Base-by-base conservation (phyloP, 176 grass and related monocot genomes). In the Carex parvula region DNA sequence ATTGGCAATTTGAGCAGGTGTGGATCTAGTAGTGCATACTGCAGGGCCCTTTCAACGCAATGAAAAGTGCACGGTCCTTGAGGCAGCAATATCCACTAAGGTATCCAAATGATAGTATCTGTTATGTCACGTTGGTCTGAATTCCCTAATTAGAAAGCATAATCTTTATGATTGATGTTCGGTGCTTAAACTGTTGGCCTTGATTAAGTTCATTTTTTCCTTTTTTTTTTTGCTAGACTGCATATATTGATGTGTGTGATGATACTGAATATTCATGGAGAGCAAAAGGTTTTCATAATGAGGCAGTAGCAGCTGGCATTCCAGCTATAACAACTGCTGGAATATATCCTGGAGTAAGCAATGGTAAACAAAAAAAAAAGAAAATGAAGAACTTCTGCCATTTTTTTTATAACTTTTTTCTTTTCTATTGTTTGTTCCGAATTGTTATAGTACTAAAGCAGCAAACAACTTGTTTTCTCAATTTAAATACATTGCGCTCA, bases 281-380 rank as follows among this genome's bases (percentile, higher is more conserved):
- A 91, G 90, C 92, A 5, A 98, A 98, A 86, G n/a, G 84, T 82
- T 94, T 90, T 61, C 90, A 98, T 83, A 82, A 92, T 73, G 74
- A 93, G 79, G 95, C 95, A 84, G 70, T 94, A 91, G 82, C 84
- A 83, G 84, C 84, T 5, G 95, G 92, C n/a, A 54, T 98, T 74
- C 92, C 95, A 64, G 95, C 92, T 90, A 80, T 98, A 83, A 98
- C 90, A 85, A 94, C 95, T 64, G 90, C 89, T 14, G 95, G 95
- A 87, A 98, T 98, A 79, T 98, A 94, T 89, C 92, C 95, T 76
- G 95, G 95, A 91, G 89, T 98, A 26, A 98, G 95, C 95, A 98
- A 94, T 86, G 87, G 95, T 94, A 61, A 78, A 39, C 37, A 39
- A 70, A 32, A 18, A 18, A 74, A 53, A 21, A 56, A n/a, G n/a